These are phyloP conservation scores for Artemisia tridentata DNA, from an alignment of 129 eudicot genomes.

Conservation along the genomic window DNA sequence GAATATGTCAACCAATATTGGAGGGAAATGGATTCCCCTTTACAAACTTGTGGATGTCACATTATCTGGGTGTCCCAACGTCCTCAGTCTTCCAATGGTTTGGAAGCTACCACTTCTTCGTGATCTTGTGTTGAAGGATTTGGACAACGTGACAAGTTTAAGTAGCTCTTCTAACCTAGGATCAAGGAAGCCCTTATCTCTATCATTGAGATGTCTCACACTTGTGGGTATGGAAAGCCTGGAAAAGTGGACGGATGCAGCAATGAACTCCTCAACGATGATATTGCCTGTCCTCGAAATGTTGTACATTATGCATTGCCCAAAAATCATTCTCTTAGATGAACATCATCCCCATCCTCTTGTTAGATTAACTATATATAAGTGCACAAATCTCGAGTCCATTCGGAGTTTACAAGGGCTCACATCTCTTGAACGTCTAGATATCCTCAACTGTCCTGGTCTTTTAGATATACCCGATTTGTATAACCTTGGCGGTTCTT, in stretches of 20 bases:
- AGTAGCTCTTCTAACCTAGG: background rate
- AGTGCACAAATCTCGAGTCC: background rate
- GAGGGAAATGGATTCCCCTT: too few relatives aligned
- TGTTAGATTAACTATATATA: background rate
- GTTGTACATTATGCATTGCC: background rate
- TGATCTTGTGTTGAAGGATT: background rate
- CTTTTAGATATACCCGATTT: background rate
- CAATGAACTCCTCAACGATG: background rate
- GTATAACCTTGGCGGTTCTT: background rate
- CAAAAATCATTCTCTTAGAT: too few relatives aligned
- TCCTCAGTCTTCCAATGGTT: background rate
- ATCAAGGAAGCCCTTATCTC: background rate
- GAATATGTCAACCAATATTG: background rate
- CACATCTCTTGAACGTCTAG: background rate
- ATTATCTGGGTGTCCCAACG: too few relatives aligned
- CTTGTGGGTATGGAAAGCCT: background rate
- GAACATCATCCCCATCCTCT: background rate
- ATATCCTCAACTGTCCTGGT: background rate
- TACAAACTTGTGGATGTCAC: too few relatives aligned
- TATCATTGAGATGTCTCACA: background rate
- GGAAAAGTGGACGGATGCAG: background rate
- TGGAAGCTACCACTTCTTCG: too few relatives aligned
- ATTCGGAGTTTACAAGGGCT: background rate
- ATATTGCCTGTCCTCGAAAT: background rate
- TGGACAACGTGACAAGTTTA: background rate